Percentiles rank a stretch among this genome's conserved stretches.
Conservation (phyloP, 179 eudicot species). For the Camellia oleifera region DNA sequence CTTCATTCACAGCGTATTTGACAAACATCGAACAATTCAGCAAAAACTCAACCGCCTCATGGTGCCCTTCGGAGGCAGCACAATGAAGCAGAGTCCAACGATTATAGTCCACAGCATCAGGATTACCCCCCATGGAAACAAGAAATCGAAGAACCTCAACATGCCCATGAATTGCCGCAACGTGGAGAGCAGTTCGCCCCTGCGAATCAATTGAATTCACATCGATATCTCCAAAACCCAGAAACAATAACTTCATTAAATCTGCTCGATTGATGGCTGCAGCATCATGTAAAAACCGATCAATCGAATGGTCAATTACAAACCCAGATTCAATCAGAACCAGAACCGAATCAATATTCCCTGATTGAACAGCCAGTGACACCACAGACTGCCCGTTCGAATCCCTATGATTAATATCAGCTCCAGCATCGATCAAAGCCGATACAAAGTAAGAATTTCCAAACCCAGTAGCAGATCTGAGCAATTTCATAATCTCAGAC, state of each 20-base stretch:
- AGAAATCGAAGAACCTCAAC: conserved; percentile 28
- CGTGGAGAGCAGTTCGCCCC: conserved; percentile 41
- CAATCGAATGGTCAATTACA: conserved; percentile 19
- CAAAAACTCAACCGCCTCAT: conserved; percentile 23
- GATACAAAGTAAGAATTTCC: conserved; percentile 28
- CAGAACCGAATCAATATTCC: conserved; percentile 22
- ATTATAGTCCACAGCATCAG: conserved; percentile 22
- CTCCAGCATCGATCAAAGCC: conserved; percentile 40
- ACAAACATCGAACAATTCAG: conserved; percentile 18
- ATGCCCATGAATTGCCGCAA: conserved; percentile 31
- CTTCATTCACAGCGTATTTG: conserved; percentile 30
- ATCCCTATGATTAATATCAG: conserved; percentile 23
- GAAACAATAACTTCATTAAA: conserved; percentile 31
- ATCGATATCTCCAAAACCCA: conserved; percentile 23
- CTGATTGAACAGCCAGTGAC: conserved; percentile 32
- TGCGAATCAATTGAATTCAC: conserved; percentile 27
- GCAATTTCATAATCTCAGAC: conserved; percentile 24
- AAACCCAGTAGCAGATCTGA: conserved; percentile 18
- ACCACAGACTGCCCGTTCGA: conserved; percentile 21
- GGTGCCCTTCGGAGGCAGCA: conserved; percentile 29
- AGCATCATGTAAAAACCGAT: conserved; percentile 34
- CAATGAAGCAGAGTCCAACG: conserved; percentile 46
- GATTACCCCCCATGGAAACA: conserved; percentile 30
- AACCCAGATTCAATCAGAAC: conserved; percentile 30
- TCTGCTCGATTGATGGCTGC: conserved; percentile 30